phyloP scores from a whole-genome alignment of 352 stramenopile species.

The Phytopythium sindhum region DNA sequence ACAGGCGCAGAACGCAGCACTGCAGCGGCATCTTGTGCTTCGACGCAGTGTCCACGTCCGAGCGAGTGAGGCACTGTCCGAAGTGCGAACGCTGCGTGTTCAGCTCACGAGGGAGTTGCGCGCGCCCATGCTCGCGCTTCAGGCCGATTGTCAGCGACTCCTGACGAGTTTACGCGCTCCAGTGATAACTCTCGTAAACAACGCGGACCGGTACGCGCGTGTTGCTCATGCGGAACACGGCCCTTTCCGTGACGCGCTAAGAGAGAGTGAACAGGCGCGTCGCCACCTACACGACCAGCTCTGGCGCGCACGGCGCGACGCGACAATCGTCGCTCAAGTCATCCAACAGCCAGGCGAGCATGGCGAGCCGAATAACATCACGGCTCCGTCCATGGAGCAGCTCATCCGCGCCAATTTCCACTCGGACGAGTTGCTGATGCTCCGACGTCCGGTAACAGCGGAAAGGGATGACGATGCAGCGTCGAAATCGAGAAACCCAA shows the following conservation, averaged over 20 bases:
- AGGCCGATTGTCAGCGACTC: constrained; percentile 48
- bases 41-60: constrained; percentile 45
- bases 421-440: constrained; percentile 49
- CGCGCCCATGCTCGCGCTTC: constrained; percentile 48
- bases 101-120: constrained; percentile 37
- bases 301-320: constrained; percentile 51
- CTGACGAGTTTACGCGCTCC: constrained; percentile 43
- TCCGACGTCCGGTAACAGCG: constrained; percentile 1
- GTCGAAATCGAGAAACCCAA: not conserved
- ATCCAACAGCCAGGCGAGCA: constrained; percentile 26
- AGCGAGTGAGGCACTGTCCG: constrained; percentile 37
- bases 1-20: constrained; percentile 45
- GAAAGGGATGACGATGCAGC: constrained; percentile 4
- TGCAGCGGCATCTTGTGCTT: constrained; percentile 53
- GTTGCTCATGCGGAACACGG: constrained; percentile 50
- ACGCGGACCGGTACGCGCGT: constrained; percentile 43
- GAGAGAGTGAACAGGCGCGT: constrained; percentile 36
- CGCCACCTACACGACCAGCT: constrained; percentile 72
- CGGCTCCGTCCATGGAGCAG: constrained; percentile 5
- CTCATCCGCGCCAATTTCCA: constrained; percentile 53
- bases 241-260: constrained; percentile 42
- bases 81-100: constrained; percentile 29
- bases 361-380: not conserved
- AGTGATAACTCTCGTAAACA: constrained; percentile 44
- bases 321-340: constrained; percentile 62